phyloP scores from a whole-genome alignment of 306 rosid species.

The Elaeagnus macrophylla region DNA sequence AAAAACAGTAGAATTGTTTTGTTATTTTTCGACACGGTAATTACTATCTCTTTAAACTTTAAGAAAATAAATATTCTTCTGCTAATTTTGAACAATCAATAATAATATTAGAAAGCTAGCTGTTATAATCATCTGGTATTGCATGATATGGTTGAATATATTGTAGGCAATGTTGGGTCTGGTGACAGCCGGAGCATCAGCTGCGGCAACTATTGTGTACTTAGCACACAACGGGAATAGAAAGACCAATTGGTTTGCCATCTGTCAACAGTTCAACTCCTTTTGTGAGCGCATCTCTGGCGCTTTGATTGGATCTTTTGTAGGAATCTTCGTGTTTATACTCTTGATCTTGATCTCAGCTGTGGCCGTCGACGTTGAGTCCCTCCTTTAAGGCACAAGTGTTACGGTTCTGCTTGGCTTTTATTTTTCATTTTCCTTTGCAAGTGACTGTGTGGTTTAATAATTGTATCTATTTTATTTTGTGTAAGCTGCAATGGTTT shows the following conservation, averaged over 20 bases:
- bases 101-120: background rate
- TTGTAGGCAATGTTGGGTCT: slow-evolving; percentile 39
- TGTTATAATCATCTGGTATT: background rate
- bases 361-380: slow-evolving; percentile 28
- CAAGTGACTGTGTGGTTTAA: background rate
- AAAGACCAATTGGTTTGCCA: slow-evolving; percentile 41
- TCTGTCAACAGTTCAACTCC: slow-evolving; percentile 56
- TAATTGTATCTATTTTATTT: background rate
- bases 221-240: slow-evolving; percentile 45
- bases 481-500: background rate
- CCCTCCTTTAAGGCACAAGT: background rate
- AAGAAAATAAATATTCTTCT: background rate
- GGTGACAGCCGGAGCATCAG: slow-evolving; percentile 41
- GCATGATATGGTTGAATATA: background rate
- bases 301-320: slow-evolving; percentile 54
- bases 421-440: background rate
- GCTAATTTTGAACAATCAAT: background rate
- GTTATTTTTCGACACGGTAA: slow-evolving; percentile 40
- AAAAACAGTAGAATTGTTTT: slow-evolving; percentile 24
- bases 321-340: slow-evolving; percentile 26
- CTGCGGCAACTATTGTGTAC: slow-evolving; percentile 46
- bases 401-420: background rate
- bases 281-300: slow-evolving; percentile 58
- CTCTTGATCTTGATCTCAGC: slow-evolving; percentile 34
- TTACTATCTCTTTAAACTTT: background rate